Evolutionary conservation across 164 flowering plant genomes (phyloP).

Genomic region (Nymphaea thermarum): DNA sequence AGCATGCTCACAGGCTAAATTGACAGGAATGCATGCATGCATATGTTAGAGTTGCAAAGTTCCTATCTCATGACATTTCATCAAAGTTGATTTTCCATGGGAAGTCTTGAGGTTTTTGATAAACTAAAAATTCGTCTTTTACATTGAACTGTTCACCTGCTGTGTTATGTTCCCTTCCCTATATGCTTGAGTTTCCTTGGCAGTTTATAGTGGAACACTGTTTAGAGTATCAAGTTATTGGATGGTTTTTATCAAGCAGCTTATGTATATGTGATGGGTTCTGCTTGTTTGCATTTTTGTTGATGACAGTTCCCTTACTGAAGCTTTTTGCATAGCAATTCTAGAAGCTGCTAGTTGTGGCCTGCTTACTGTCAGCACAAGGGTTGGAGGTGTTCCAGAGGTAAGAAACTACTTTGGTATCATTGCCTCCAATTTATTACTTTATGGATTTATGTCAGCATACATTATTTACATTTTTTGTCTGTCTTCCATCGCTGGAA

Average conservation of each 20-base stretch:
- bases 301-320: conserved; percentile 72
- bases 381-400: conserved; percentile 99
- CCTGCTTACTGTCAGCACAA: conserved; percentile 93
- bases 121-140: too few relatives aligned
- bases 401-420: conserved; percentile 14
- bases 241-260: not conserved
- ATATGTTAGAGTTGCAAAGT: too few relatives aligned
- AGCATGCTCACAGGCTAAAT: too few relatives aligned
- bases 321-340: conserved; percentile 98
- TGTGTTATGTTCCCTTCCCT: too few relatives aligned
- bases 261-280: not conserved
- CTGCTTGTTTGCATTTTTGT: not conserved
- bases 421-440: not conserved
- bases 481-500: not conserved
- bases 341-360: conserved; percentile 99
- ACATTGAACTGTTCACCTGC: too few relatives aligned
- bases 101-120: too few relatives aligned
- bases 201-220: too few relatives aligned
- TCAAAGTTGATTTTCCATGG: too few relatives aligned
- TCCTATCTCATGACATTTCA: too few relatives aligned
- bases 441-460: not conserved
- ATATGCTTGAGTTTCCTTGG: too few relatives aligned
- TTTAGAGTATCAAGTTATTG: too few relatives aligned
- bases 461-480: not conserved
- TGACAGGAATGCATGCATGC: too few relatives aligned